Evolutionary conservation across 805 yeast species (phyloP).

Genomic region (Candida xiaguanensis): DNA sequence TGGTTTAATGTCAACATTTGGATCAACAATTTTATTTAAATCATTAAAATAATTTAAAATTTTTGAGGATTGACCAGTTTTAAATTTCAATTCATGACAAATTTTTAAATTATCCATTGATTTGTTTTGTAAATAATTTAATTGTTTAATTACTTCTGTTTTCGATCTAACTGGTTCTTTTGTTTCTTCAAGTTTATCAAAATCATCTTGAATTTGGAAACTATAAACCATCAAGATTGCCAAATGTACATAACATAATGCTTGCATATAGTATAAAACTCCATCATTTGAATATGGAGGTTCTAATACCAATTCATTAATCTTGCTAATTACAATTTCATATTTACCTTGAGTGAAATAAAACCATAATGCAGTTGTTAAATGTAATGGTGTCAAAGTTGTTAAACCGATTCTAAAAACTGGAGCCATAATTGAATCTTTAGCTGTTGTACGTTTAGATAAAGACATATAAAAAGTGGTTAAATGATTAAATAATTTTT

Average conservation of each 20-base stretch:
- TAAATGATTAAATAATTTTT: constrained; percentile 36
- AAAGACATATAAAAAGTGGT: constrained; percentile 21
- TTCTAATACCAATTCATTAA: constrained; percentile 35
- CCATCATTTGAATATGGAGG: constrained; percentile 45
- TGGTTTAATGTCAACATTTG: too few relatives aligned
- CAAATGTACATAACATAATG: constrained; percentile 25
- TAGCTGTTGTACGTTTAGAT: constrained; percentile 9
- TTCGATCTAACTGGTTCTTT: constrained; percentile 7
- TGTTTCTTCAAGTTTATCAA: background rate
- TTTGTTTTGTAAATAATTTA: constrained; percentile 7
- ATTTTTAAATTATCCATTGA: constrained; percentile 15
- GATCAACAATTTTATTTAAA: constrained; percentile 5
- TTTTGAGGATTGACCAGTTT: constrained; percentile 18
- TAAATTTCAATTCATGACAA: constrained; percentile 23
- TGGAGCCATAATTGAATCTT: constrained; percentile 24
- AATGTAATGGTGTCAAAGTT: constrained; percentile 39
- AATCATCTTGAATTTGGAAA: constrained; percentile 8
- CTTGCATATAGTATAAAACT: constrained; percentile 27
- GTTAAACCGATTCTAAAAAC: constrained; percentile 38
- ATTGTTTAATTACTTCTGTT: constrained; percentile 10
- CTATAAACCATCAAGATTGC: constrained; percentile 16
- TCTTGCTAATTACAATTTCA: constrained; percentile 26
- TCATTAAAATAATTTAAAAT: constrained; percentile 12
- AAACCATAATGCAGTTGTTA: constrained; percentile 41
- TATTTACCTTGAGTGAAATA: constrained; percentile 34